phyloP scores from a whole-genome alignment of 2,329 filamentous ascomycete genomes.

The Alternaria angustiovoidea region DNA sequence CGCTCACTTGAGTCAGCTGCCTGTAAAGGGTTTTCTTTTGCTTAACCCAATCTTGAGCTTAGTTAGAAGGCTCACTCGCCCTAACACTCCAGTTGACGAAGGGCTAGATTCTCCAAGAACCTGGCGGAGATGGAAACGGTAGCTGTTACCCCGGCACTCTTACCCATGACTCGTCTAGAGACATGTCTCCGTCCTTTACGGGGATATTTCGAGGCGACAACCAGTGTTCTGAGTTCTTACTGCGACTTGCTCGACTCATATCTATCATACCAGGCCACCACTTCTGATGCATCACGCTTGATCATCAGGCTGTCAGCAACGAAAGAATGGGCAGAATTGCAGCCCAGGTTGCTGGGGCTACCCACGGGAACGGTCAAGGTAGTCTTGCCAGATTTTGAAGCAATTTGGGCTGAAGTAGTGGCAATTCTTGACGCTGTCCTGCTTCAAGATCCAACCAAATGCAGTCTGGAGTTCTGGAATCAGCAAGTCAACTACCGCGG shows the following conservation, averaged over 20 bases:
- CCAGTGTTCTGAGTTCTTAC: neutral
- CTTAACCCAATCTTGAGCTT: neutral
- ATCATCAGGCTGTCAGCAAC: neutral
- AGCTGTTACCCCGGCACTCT: neutral
- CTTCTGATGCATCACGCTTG: neutral
- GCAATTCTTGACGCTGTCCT: neutral
- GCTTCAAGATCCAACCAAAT: neutral
- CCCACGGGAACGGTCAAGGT: neutral
- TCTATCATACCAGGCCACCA: neutral
- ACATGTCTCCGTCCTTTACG: neutral
- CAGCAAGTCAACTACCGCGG: neutral
- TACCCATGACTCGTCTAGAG: neutral
- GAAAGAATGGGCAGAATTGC: neutral
- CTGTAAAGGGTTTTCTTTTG: neutral
- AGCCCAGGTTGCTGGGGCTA: neutral
- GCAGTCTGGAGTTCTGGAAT: neutral
- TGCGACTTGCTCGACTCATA: neutral
- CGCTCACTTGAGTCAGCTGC: neutral
- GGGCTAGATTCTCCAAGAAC: neutral
- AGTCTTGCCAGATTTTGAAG: neutral
- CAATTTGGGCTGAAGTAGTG: neutral
- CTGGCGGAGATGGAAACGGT: neutral
- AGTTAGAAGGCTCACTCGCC: neutral
- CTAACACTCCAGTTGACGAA: neutral
- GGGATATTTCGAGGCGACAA: neutral